These are phyloP conservation scores for Candida namnaoensis DNA, from an alignment of 805 yeast species.

Conservation along the genomic window DNA sequence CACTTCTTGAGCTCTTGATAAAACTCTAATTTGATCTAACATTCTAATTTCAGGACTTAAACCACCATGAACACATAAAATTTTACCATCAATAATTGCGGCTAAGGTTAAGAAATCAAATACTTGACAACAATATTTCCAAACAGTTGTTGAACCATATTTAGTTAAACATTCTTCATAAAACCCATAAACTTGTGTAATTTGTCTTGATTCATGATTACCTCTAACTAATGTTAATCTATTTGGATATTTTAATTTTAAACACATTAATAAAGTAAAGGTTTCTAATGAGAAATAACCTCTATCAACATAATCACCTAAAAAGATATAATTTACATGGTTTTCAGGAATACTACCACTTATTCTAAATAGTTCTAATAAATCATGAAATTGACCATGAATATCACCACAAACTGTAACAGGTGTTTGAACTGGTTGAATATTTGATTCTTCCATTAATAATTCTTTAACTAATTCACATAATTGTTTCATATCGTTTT, in stretches of 20 bases:
- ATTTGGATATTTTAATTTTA: conserved; percentile 87
- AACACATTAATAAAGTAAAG: conserved; percentile 76
- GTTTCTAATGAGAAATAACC: conserved; percentile 85
- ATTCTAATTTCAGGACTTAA: conserved; percentile 91
- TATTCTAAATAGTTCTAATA: conserved; percentile 85
- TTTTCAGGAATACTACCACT: conserved; percentile 96
- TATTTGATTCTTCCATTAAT: conserved; percentile 84
- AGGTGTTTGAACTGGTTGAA: conserved; percentile 91
- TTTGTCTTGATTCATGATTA: conserved; percentile 91
- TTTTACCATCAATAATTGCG: conserved; percentile 83
- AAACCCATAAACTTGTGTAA: conserved; percentile 93
- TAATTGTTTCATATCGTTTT: conserved; percentile 67
- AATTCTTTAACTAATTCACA: conserved; percentile 92
- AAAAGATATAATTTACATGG: conserved; percentile 81
- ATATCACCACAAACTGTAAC: conserved; percentile 97
- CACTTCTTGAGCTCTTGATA: conserved; percentile 89
- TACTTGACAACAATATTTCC: conserved; percentile 87
- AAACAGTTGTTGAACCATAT: conserved; percentile 86
- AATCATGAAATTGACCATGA: conserved; percentile 93
- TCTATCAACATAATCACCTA: conserved; percentile 92
- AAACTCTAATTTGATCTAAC: conserved; percentile 83
- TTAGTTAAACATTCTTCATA: conserved; percentile 93
- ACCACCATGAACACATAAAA: conserved; percentile 95
- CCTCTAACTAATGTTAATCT: conserved; percentile 91
- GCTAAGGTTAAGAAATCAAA: conserved; percentile 92